Conservation (phyloP, 2,329 filamentous ascomycete genomes). For the Helminthosporium solani region DNA sequence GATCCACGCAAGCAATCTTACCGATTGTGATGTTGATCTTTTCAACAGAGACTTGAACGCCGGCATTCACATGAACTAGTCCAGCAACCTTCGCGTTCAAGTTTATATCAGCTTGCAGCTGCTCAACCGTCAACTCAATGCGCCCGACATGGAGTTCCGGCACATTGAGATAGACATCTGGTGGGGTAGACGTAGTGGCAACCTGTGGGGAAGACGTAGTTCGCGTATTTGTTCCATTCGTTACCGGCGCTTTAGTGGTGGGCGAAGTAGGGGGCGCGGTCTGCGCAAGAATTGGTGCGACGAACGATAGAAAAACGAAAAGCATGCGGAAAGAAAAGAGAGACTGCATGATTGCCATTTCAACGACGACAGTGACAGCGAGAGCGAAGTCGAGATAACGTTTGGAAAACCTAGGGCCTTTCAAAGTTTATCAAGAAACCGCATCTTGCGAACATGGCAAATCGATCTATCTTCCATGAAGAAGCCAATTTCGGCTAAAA, state of each 20-base stretch:
- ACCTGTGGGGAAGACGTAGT: conserved; percentile 27
- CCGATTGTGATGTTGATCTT: conserved; percentile 63
- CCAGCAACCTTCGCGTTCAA: conserved; percentile 61
- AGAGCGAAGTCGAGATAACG: conserved; percentile 17
- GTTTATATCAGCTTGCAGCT: conserved; percentile 60
- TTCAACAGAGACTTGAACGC: conserved; percentile 49
- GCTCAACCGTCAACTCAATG: conserved; percentile 62
- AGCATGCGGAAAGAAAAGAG: conserved; percentile 35
- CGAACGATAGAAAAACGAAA: conserved; percentile 30
- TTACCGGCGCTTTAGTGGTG: conserved; percentile 18
- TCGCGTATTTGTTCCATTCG: conserved; percentile 16
- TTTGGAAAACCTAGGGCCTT: conserved; percentile 14
- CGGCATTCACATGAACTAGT: conserved; percentile 56
- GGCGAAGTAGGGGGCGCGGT: conserved; percentile 32
- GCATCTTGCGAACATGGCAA: conserved; percentile 2
- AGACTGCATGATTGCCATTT: conserved; percentile 34
- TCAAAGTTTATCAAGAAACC: conserved; percentile 20
- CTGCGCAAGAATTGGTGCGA: conserved; percentile 31
- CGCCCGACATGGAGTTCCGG: conserved; percentile 59
- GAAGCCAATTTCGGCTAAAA: conserved; percentile 37
- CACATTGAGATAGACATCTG: conserved; percentile 60
- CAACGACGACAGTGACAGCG: conserved; percentile 11
- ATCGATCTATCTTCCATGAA: conserved; percentile 17
- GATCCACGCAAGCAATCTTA: no score
- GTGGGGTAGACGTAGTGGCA: conserved; percentile 38